Conservation (phyloP, 148 eudicot genomes). For the Spergularia bocconei region DNA sequence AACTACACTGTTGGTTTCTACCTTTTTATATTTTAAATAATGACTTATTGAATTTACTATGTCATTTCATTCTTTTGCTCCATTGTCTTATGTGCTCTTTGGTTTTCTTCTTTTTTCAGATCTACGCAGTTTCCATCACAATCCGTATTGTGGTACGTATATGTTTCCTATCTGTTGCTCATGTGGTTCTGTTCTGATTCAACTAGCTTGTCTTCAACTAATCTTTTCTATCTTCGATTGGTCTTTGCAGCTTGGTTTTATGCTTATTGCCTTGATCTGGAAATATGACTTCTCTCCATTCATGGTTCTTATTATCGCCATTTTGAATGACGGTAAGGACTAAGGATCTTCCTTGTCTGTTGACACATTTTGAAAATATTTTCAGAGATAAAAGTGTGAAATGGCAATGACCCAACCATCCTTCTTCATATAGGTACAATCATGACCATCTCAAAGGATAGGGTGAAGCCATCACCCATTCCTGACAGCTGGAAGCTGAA, state of each 20-base stretch:
- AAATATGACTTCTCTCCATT: constrained; percentile 92
- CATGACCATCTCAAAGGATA: constrained; percentile 96
- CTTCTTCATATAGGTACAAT: constrained; percentile 58
- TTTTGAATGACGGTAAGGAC: constrained; percentile 80
- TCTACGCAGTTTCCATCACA: constrained; percentile 97
- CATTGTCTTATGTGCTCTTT: constrained; percentile 7
- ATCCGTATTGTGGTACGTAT: constrained; percentile 96
- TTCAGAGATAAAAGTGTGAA: not conserved
- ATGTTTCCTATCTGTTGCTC: not conserved
- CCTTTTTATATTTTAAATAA: not conserved
- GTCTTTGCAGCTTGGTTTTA: constrained; percentile 75
- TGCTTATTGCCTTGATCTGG: constrained; percentile 96
- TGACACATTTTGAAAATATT: not conserved
- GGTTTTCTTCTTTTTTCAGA: constrained; percentile 41
- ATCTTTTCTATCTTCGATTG: not conserved
- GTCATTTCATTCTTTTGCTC: not conserved
- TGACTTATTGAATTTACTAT: not conserved
- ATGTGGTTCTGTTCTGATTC: constrained; percentile 1
- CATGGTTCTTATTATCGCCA: constrained; percentile 99
- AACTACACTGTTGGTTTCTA: constrained; percentile 72
- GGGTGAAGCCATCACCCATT: constrained; percentile 90
- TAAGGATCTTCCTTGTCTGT: constrained; percentile 26
- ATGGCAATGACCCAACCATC: constrained; percentile 4
- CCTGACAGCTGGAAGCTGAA: constrained; percentile 97
- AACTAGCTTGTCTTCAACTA: not conserved